phyloP scores from a whole-genome alignment of 2,329 filamentous ascomycete species.

The Claviceps digitariae region DNA sequence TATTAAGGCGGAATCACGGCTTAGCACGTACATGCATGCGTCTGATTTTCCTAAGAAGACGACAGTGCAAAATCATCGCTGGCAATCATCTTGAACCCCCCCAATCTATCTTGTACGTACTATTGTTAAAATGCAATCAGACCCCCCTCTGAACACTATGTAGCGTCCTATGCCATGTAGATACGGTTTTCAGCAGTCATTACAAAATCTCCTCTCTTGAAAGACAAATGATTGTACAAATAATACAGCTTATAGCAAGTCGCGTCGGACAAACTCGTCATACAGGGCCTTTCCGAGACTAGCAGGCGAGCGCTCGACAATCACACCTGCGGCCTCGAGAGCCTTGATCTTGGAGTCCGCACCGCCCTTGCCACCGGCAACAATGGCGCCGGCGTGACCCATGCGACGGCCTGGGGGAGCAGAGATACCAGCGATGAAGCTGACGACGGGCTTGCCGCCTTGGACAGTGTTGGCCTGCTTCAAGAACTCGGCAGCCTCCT shows the following conservation, averaged over 20 bases:
- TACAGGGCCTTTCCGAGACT: slow-evolving; percentile 85
- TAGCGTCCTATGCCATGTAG: slow-evolving; percentile 12
- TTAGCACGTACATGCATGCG: background rate
- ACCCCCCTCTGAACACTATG: slow-evolving; percentile 8
- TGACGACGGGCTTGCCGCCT: slow-evolving; percentile 81
- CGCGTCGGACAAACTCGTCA: slow-evolving; percentile 89
- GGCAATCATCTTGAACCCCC: slow-evolving; percentile 7
- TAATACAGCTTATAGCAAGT: slow-evolving; percentile 59
- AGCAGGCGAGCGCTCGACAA: slow-evolving; percentile 92
- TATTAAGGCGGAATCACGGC: too few relatives aligned
- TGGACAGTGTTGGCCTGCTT: slow-evolving; percentile 80
- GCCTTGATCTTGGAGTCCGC: slow-evolving; percentile 97
- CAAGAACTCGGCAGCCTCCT: slow-evolving; percentile 95
- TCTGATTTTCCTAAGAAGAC: background rate
- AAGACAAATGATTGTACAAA: slow-evolving; percentile 2
- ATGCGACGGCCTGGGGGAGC: slow-evolving; percentile 92
- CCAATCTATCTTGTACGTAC: slow-evolving; percentile 21
- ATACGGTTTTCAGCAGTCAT: slow-evolving; percentile 5
- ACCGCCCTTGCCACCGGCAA: slow-evolving; percentile 92
- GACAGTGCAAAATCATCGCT: slow-evolving; percentile 1
- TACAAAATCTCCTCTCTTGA: background rate
- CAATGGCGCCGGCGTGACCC: slow-evolving; percentile 97
- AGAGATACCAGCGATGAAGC: slow-evolving; percentile 97
- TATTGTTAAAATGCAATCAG: slow-evolving; percentile 15
- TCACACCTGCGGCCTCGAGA: slow-evolving; percentile 76